Evolutionary conservation across 2,329 filamentous ascomycete species (phyloP), one percentile per base, ranked within the genome.

Genomic region (Trichophyton rubrum): DNA sequence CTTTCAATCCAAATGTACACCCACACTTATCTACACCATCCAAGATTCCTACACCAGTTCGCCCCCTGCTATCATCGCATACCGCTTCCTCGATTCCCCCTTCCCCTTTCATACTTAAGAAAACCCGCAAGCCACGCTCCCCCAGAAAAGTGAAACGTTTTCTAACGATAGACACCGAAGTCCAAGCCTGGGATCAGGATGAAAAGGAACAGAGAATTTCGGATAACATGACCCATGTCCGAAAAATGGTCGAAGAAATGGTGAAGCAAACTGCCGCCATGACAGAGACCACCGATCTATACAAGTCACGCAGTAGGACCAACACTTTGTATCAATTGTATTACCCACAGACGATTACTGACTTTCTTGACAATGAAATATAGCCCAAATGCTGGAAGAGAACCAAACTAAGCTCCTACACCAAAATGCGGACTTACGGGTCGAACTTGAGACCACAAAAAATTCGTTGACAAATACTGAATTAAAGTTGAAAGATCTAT

Each of bases 81-180:
- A 62, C 63, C 62, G 60, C 61, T 63, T 30, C 68, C 61, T 64
- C 67, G 61, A 66, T 68, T 60, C 61, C 63, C 55, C 63, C 59
- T 66, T 66, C 76, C 68, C 78, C 77, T 62, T 74, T 66, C 45
- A 60, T 60, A 6, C 60, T 24, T 17, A 53, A 30, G 6, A 41
- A 61, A 43, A 59, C 59, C 45, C 41, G 58, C 60, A 56, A 62
- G 15, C 59, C 58, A 56, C 56, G 72, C 65, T 62, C 66, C 65
- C 63, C 68, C 64, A 53, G 67, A 66, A 71, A 70, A 56, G 80
- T 81, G 65, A 72, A 71, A 13, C 68, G 71, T 1, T 91, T 81
- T 77, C 78, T 92, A 68, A 86, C 81, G 66, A 87, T 85, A 77
- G 77, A 85, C 79, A 89, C 90, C 85, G 86, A 89, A 80, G 75